Percentiles rank a stretch among this genome's conserved stretches.
These are phyloP conservation scores for Salix koriyanagi DNA, from an alignment of 345 rosid genomes.

Conservation along the genomic window DNA sequence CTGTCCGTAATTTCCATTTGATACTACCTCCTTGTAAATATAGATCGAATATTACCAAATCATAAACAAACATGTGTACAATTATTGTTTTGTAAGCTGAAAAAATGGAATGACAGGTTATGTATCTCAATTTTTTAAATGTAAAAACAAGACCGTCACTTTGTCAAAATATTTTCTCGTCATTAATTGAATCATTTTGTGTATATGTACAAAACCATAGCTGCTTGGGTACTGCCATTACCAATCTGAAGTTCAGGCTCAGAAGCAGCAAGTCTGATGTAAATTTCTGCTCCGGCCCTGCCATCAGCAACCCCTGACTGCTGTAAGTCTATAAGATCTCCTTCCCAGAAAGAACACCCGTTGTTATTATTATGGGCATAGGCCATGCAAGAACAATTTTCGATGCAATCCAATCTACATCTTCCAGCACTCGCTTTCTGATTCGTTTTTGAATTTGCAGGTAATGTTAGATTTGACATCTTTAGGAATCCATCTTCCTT, in stretches of 20 bases:
- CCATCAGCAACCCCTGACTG: neutral
- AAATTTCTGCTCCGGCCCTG: neutral
- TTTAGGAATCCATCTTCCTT: conserved; percentile 8
- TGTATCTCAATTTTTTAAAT: too few species aligned
- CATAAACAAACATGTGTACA: too few species aligned
- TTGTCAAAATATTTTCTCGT: too few species aligned
- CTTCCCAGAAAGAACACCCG: neutral
- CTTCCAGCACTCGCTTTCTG: neutral
- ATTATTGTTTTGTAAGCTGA: too few species aligned
- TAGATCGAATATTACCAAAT: too few species aligned
- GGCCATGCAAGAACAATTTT: neutral
- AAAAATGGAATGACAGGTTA: too few species aligned
- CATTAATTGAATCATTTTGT: too few species aligned
- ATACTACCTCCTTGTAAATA: too few species aligned
- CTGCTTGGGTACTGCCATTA: neutral
- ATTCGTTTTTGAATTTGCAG: neutral
- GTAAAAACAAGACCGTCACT: too few species aligned
- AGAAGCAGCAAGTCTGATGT: neutral
- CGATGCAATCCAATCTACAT: neutral
- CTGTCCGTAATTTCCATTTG: too few species aligned
- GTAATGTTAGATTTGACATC: neutral
- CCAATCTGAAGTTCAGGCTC: neutral
- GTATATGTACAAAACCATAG: too few species aligned
- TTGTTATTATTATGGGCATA: neutral
- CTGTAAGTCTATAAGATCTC: neutral